Evolutionary conservation across 179 eudicot species (phyloP), one percentile per base, ranked within the genome.

Genomic region (Nepenthes alata): DNA sequence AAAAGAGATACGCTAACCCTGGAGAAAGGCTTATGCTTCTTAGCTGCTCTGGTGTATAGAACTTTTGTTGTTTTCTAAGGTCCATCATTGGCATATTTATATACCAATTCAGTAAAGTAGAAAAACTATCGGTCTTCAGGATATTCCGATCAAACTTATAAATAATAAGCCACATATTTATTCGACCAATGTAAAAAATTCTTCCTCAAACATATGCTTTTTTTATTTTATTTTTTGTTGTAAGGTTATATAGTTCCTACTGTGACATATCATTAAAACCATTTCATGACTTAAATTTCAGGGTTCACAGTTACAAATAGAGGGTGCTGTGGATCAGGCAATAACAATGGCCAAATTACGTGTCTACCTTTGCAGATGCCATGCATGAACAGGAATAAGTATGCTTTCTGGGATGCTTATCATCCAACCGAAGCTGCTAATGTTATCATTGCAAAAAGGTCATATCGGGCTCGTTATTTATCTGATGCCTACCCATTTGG

Each of bases 311-410:
- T 80, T 58, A 63, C 78, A 47, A 88, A 91, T 61, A 68, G 59
- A 52, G 98, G 86, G 49, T 91, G 98, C 52, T 91, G 98, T 58
- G 96, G 96, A n/a, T 96, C 86, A 35, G 98, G 98, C 45, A 86
- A 71, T 75, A 86, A 89, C 80, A 91, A 91, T 41, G 98, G 98
- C 11, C 91, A 86, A 56, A 78, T 91, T 35, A 91, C 98, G 38
- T 91, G 98, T 41, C 85, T 91, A 11, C 98, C 98, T 3, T 73
- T 84, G 3, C 86, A 91, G 60, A 47, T 35, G 11, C 81, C 96
- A 3, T 91, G 98, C 45, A 63, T 66, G 3, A 70, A 91, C 48
- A 80, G 96, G 5, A 47, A 52, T n/a, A 77, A 81, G 64, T 83
- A 84, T 69, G 15, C 89, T 16, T 91, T 89, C 58, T 91, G 96